phyloP scores from a whole-genome alignment of 2,329 filamentous ascomycete species.

The Paramyrothecium sp. region DNA sequence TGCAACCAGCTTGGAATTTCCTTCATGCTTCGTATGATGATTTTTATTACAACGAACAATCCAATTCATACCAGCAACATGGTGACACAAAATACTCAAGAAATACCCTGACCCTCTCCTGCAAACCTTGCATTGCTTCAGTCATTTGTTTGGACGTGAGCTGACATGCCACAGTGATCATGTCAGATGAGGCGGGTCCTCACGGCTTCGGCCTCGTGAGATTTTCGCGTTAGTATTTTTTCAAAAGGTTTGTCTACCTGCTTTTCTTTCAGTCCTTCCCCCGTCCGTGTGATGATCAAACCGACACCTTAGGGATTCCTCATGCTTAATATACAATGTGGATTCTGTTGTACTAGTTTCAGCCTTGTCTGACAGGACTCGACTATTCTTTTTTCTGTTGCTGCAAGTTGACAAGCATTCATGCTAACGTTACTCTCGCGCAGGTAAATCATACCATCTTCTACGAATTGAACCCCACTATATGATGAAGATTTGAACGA shows the following conservation, averaged over 20 bases:
- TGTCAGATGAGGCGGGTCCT: not conserved
- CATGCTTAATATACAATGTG: constrained; percentile 66
- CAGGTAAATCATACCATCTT: constrained; percentile 37
- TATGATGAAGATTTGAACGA: constrained; percentile 68
- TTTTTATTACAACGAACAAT: constrained; percentile 53
- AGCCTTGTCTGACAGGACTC: constrained; percentile 63
- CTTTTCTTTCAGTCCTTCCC: constrained; percentile 8
- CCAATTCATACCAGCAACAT: constrained; percentile 60
- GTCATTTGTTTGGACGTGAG: constrained; percentile 6
- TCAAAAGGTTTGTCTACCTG: constrained; percentile 45
- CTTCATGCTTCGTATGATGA: constrained; percentile 28
- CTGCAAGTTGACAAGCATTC: constrained; percentile 10
- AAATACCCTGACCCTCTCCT: constrained; percentile 49
- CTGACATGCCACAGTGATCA: constrained; percentile 12
- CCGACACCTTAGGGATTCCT: constrained; percentile 66
- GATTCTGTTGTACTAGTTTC: constrained; percentile 62
- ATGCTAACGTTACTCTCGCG: constrained; percentile 35
- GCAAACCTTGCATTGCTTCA: constrained; percentile 27
- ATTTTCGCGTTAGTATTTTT: constrained; percentile 1
- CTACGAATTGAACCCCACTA: constrained; percentile 19
- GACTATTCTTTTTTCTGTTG: constrained; percentile 22
- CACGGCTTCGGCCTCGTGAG: not conserved
- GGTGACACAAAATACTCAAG: constrained; percentile 51
- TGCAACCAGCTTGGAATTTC: not conserved
- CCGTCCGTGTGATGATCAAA: constrained; percentile 57